Percentiles rank a stretch among this genome's conserved stretches.
phyloP scores from a whole-genome alignment of 2,329 filamentous ascomycete genomes.

The Metarhizium album region DNA sequence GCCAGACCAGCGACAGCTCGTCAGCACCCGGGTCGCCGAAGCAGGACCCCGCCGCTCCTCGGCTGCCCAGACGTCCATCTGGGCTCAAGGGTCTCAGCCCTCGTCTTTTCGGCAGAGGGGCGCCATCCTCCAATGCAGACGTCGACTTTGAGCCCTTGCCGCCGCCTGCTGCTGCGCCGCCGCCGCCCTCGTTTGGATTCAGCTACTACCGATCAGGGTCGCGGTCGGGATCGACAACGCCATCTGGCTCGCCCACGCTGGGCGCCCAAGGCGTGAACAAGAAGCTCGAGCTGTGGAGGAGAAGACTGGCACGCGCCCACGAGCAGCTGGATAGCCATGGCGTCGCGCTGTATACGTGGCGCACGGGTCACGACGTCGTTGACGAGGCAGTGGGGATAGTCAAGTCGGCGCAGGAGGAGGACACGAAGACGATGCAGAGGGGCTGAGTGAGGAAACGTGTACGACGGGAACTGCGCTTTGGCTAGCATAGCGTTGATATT shows the following conservation, averaged over 20 bases:
- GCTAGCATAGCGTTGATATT: background rate
- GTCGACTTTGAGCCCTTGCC: conserved; percentile 31
- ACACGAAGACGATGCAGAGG: conserved; percentile 20
- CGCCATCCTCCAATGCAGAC: conserved; percentile 26
- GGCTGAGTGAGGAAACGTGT: background rate
- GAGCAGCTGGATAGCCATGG: conserved; percentile 50
- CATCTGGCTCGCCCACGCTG: conserved; percentile 23
- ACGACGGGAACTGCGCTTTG: background rate
- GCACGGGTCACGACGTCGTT: conserved; percentile 58
- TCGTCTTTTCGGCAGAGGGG: conserved; percentile 19
- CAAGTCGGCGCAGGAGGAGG: conserved; percentile 39
- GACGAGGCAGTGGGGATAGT: conserved; percentile 56
- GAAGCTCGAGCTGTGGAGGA: conserved; percentile 62
- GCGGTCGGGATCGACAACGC: conserved; percentile 22
- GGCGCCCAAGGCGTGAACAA: conserved; percentile 41
- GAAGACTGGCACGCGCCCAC: conserved; percentile 55
- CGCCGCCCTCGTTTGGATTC: conserved; percentile 9
- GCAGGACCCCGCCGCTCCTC: conserved; percentile 29
- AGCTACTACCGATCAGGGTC: conserved; percentile 17
- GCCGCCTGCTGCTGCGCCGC: conserved; percentile 16
- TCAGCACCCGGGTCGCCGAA: conserved; percentile 12
- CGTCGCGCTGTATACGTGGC: conserved; percentile 63
- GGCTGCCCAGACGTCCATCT: conserved; percentile 35
- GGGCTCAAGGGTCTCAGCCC: conserved; percentile 26
- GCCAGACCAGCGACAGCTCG: conserved; percentile 27